Evolutionary conservation across 129 eudicot genomes (phyloP).

Genomic region (Helianthus annuus): HanXRQr2.0-SUNRISE NC_035433.2:91654417-91654916

Average conservation of each 20-base stretch:
- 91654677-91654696: neutral
- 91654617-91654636: slow-evolving; percentile 10
- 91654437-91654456: slow-evolving; percentile 7
- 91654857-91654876: neutral
- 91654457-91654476: neutral
- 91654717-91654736: neutral
- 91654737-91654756: slow-evolving; percentile 2
- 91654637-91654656: slow-evolving; percentile 5
- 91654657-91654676: neutral
- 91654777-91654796: slow-evolving; percentile 13
- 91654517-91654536: neutral
- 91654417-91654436: neutral
- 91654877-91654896: neutral
- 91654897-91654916: slow-evolving; percentile 11
- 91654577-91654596: slow-evolving; percentile 3
- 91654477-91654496: neutral
- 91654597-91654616: neutral
- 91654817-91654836: slow-evolving; percentile 2
- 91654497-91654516: neutral
- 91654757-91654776: slow-evolving; percentile 16
- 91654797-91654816: slow-evolving; percentile 11
- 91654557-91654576: slow-evolving; percentile 1
- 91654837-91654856: neutral
- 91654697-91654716: neutral
- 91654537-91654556: neutral